A percentile compares a stretch with the other conserved stretches of the same genome.
Conservation (phyloP, 805 yeast species). For the Komagataella kurtzmanii region DNA sequence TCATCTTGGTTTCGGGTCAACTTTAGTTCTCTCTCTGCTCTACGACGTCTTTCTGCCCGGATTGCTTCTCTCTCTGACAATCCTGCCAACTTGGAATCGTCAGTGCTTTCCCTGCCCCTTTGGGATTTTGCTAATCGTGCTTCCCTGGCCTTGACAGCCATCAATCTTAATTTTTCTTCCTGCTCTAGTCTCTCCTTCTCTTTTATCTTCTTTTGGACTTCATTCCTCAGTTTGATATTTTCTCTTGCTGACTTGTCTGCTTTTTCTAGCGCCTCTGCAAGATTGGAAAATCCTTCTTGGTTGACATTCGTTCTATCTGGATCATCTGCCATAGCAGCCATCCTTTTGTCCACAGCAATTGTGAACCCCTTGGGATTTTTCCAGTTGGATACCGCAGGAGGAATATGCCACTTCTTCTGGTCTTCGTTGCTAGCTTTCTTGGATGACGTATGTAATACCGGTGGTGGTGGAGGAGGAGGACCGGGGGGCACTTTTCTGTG, state of each 20-base stretch:
- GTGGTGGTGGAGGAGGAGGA: conserved; percentile 44
- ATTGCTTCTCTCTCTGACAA: conserved; percentile 22
- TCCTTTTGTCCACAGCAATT: conserved; percentile 65
- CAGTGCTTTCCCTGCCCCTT: neutral
- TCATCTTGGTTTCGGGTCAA: conserved; percentile 30
- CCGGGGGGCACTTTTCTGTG: conserved; percentile 60
- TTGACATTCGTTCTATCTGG: conserved; percentile 19
- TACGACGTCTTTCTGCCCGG: conserved; percentile 29
- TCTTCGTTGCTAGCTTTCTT: conserved; percentile 56
- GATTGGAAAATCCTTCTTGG: conserved; percentile 42
- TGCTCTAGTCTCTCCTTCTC: conserved; percentile 34
- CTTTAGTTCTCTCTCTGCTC: conserved; percentile 33
- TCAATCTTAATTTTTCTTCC: conserved; percentile 33
- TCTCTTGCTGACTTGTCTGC: conserved; percentile 54
- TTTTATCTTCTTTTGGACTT: conserved; percentile 31
- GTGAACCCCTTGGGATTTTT: conserved; percentile 87
- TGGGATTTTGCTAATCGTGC: conserved; percentile 10
- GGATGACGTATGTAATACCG: conserved; percentile 51
- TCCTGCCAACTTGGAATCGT: conserved; percentile 4
- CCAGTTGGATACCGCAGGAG: conserved; percentile 91
- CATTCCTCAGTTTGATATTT: conserved; percentile 36
- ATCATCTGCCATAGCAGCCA: conserved; percentile 31
- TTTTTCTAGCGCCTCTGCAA: conserved; percentile 58
- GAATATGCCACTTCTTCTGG: conserved; percentile 73
- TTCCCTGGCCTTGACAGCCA: conserved; percentile 36